Evolutionary conservation across 306 rosid genomes (phyloP).

Genomic region (Lathyrus sativus): DNA sequence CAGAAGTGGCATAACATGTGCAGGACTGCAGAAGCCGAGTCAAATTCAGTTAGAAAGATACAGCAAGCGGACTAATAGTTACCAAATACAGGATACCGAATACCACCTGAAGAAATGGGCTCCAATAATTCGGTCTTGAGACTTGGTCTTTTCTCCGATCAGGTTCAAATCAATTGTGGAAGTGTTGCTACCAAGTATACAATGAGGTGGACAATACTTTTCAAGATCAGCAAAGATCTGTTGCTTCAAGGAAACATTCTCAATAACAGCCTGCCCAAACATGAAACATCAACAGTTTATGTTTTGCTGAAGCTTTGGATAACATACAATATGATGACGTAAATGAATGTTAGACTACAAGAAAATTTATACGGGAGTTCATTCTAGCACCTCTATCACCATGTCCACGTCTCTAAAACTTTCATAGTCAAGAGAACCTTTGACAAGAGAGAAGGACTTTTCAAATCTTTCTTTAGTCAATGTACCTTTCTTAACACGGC

Average conservation of each 20-base stretch:
- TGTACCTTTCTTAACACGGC: constrained; percentile 80
- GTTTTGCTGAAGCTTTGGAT: constrained; percentile 23
- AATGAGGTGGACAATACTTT: constrained; percentile 82
- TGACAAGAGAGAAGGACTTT: constrained; percentile 66
- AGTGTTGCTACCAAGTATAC: constrained; percentile 93
- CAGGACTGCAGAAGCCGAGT: constrained; percentile 73
- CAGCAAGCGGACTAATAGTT: not conserved
- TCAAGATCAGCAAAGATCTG: constrained; percentile 91
- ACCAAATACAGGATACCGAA: constrained; percentile 20
- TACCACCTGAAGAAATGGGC: constrained; percentile 94
- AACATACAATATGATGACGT: constrained; percentile 13
- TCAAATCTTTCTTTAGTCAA: constrained; percentile 78
- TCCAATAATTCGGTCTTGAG: constrained; percentile 82
- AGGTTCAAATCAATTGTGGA: constrained; percentile 95
- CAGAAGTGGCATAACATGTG: constrained; percentile 94
- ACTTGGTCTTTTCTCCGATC: constrained; percentile 79
- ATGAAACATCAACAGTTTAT: constrained; percentile 38
- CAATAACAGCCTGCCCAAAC: constrained; percentile 85
- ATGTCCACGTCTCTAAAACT: constrained; percentile 87
- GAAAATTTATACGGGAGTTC: constrained; percentile 9
- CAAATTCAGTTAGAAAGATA: constrained; percentile 31
- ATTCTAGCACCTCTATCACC: constrained; percentile 83
- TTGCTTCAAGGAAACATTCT: constrained; percentile 87
- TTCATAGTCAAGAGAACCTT: constrained; percentile 75
- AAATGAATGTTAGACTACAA: not conserved